Percentiles rank a stretch among this genome's conserved stretches.
phyloP scores from a whole-genome alignment of 2,329 filamentous ascomycete genomes.

The Penicillium vulpinum region DNA sequence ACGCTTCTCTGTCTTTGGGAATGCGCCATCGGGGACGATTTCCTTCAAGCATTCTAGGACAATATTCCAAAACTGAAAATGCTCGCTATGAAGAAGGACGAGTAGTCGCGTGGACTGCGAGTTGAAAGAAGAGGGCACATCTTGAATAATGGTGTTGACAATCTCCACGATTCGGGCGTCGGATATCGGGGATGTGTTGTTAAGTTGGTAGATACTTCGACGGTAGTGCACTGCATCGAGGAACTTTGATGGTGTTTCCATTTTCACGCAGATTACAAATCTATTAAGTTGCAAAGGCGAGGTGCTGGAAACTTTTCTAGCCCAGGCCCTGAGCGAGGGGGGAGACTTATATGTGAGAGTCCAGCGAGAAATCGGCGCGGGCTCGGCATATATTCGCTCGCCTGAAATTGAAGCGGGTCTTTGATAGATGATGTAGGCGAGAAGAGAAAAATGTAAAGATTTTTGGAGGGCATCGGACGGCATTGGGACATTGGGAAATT shows the following conservation, averaged over 20 bases:
- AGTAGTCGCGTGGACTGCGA: conserved; percentile 73
- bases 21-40: conserved; percentile 61
- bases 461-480: no score
- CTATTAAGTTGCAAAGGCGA: no score
- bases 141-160: conserved; percentile 51
- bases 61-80: conserved; percentile 81
- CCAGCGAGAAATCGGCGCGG: background rate
- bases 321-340: background rate
- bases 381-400: background rate
- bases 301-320: background rate
- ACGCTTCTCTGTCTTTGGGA: conserved; percentile 26
- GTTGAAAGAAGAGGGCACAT: conserved; percentile 79
- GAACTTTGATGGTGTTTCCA: no score
- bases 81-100: conserved; percentile 73
- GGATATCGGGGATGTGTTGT: conserved; percentile 29
- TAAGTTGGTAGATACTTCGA: conserved; percentile 32
- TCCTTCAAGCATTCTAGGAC: conserved; percentile 55
- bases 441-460: no score
- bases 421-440: no score
- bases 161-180: conserved; percentile 33
- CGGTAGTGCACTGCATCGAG: conserved; percentile 54
- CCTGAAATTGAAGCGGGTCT: background rate
- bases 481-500: no score
- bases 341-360: background rate
- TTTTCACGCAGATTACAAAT: no score